Evolutionary conservation across 1,284 basidiomycete genomes (phyloP).

Genomic region (Naganishia liquefaciens): DNA sequence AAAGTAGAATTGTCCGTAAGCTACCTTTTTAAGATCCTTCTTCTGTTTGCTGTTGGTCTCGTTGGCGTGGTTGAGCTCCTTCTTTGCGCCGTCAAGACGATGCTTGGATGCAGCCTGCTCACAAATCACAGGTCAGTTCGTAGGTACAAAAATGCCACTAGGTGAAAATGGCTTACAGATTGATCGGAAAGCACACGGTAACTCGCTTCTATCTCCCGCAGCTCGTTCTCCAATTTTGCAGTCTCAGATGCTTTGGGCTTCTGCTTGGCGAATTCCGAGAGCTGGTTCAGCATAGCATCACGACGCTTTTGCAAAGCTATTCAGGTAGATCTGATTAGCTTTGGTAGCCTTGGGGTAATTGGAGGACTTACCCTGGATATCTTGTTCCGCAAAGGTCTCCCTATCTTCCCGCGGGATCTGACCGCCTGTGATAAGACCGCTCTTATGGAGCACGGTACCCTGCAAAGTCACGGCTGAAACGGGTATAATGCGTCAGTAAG

Average conservation of each 20-base stretch:
- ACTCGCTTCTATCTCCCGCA: conserved; percentile 75
- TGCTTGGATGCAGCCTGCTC: conserved; percentile 15
- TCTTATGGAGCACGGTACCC: conserved; percentile 96
- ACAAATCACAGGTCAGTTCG: not conserved
- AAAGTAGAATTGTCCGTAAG: not conserved
- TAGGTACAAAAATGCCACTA: not conserved
- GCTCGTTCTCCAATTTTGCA: conserved; percentile 72
- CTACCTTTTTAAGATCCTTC: conserved; percentile 28
- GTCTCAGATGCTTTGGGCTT: conserved; percentile 80
- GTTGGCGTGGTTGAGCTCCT: conserved; percentile 29
- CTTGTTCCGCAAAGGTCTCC: conserved; percentile 91
- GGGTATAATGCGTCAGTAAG: not conserved
- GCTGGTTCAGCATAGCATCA: conserved; percentile 73
- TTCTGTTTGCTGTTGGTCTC: conserved; percentile 23
- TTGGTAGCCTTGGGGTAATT: not conserved
- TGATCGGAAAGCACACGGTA: conserved; percentile 77
- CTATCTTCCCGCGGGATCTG: conserved; percentile 68
- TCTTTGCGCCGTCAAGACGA: conserved; percentile 23
- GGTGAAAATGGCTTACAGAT: conserved; percentile 59
- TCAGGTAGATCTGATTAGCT: not conserved
- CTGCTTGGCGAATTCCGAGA: conserved; percentile 76
- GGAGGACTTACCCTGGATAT: conserved; percentile 69
- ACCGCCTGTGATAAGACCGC: conserved; percentile 95
- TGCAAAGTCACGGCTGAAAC: conserved; percentile 86
- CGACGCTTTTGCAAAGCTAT: conserved; percentile 70